Evolutionary conservation across 495 filamentous ascomycete genomes (phyloP).

Genomic region (Cercophora newfieldiana): DNA sequence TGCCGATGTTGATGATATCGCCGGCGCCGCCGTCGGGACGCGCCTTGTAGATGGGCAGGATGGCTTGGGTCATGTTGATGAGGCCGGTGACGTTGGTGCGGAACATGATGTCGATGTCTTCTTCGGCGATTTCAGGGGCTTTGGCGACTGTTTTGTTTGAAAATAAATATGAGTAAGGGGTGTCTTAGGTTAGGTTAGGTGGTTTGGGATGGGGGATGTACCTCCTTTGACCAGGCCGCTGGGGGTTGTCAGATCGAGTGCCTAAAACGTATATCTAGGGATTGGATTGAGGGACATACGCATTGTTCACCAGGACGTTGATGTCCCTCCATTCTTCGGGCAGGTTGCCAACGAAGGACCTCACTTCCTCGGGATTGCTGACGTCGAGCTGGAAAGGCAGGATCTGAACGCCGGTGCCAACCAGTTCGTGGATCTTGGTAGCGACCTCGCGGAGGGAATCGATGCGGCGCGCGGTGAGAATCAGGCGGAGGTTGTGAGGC

Average conservation of each 20-base stretch:
- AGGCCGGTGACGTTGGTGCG: constrained; percentile 90
- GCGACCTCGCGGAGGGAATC: constrained; percentile 77
- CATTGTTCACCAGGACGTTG: constrained; percentile 94
- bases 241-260: not conserved
- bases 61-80: constrained; percentile 95
- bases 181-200: not conserved
- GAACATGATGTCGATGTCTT: constrained; percentile 87
- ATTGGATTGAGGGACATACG: constrained; percentile 57
- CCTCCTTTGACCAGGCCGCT: constrained; percentile 38
- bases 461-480: constrained; percentile 82
- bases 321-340: constrained; percentile 85
- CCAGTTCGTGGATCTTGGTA: constrained; percentile 72
- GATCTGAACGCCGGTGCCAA: constrained; percentile 79
- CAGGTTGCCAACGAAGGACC: constrained; percentile 68
- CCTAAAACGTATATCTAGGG: not conserved
- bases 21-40: constrained; percentile 76
- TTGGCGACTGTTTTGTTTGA: constrained; percentile 57
- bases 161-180: not conserved
- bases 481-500: constrained; percentile 74
- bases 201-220: constrained; percentile 4
- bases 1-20: constrained; percentile 97
- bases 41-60: constrained; percentile 81
- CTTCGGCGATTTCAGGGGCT: constrained; percentile 77
- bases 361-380: constrained; percentile 73
- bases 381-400: constrained; percentile 84